These are phyloP conservation scores for Aegilops umbellulata DNA, from an alignment of 176 grass and related monocot genomes.

Conservation along the genomic window DNA sequence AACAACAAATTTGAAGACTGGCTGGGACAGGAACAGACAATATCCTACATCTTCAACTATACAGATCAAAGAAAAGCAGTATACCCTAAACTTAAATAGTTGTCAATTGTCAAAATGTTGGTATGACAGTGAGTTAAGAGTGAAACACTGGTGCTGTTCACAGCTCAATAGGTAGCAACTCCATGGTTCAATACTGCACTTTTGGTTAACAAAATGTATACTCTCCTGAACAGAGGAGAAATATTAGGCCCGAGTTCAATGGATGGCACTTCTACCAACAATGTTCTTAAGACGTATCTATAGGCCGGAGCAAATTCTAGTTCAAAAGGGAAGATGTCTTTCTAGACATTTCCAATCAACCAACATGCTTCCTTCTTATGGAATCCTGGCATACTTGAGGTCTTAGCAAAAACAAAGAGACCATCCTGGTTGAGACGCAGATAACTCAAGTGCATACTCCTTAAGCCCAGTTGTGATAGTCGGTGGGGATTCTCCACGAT, in stretches of 20 bases:
- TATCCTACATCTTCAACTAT: not conserved
- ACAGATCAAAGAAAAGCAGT: not conserved
- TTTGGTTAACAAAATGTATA: not conserved
- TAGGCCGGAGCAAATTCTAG: not conserved
- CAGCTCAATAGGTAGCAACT: not conserved
- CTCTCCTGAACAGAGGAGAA: not conserved
- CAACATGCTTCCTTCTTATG: not conserved
- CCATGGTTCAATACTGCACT: not conserved
- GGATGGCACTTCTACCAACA: not conserved
- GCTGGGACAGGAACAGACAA: not conserved
- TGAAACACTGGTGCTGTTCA: not conserved
- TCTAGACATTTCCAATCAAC: not conserved
- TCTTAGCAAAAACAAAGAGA: not conserved
- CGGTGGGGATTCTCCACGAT: not conserved
- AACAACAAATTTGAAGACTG: not conserved
- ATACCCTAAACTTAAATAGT: not conserved
- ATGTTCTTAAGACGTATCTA: not conserved
- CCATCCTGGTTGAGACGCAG: constrained; percentile 12
- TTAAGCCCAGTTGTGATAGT: not conserved
- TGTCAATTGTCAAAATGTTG: not conserved
- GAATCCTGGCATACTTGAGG: not conserved
- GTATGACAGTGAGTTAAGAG: not conserved
- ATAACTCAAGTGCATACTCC: not conserved
- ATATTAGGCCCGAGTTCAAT: not conserved
- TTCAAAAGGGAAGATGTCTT: not conserved